phyloP scores from a whole-genome alignment of 1,284 basidiomycete genomes.

The Pseudozyma thailandica region DNA sequence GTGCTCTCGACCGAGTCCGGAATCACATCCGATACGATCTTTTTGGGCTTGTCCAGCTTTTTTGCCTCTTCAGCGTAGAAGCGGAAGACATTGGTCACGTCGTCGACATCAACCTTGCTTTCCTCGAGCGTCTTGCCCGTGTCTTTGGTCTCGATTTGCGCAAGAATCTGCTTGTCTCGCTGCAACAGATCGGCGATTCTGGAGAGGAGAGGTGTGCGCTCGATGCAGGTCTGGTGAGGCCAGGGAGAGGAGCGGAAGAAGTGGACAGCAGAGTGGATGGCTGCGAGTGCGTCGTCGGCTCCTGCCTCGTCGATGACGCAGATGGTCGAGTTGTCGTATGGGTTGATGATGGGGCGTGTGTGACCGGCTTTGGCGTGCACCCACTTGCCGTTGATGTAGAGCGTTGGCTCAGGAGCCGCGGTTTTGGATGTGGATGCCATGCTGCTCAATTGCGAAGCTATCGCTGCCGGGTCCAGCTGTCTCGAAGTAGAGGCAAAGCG shows the following conservation, averaged over 20 bases:
- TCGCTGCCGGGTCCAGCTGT: conserved; percentile 27
- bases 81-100: conserved; percentile 65
- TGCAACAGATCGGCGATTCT: conserved; percentile 63
- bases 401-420: conserved; percentile 58
- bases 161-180: conserved; percentile 55
- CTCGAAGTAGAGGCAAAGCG: conserved; percentile 1
- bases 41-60: conserved; percentile 59
- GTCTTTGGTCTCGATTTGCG: conserved; percentile 64
- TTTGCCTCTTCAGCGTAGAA: conserved; percentile 66
- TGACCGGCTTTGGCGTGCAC: conserved; percentile 50
- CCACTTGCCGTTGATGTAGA: conserved; percentile 67
- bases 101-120: conserved; percentile 64
- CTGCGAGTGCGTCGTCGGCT: conserved; percentile 56
- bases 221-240: conserved; percentile 48
- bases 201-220: conserved; percentile 49
- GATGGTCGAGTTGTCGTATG: conserved; percentile 56
- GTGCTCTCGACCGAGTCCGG: conserved; percentile 59
- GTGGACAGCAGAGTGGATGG: conserved; percentile 50
- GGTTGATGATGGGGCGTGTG: conserved; percentile 62
- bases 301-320: conserved; percentile 62
- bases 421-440: conserved; percentile 48
- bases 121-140: conserved; percentile 67
- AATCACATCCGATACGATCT: conserved; percentile 54
- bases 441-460: conserved; percentile 46
- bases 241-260: conserved; percentile 61